Evolutionary conservation across 768 basidiomycete genomes (phyloP), one percentile per base, ranked within the genome.

Genomic region (Stropharia rugosoannulata): DNA sequence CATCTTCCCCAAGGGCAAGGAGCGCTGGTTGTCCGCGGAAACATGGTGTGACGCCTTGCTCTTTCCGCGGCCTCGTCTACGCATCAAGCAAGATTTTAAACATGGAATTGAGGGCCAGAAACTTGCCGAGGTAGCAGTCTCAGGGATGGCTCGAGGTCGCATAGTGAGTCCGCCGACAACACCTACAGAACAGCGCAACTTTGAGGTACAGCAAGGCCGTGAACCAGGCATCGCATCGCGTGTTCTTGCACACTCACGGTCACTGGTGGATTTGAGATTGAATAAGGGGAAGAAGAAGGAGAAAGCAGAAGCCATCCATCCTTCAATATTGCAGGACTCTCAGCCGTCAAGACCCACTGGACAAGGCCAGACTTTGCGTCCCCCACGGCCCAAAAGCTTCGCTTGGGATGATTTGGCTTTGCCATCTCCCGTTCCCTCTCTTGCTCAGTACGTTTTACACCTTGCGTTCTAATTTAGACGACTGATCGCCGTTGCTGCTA

Each of bases 11-110:
- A 83, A 76, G 62, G 74, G 73, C 11, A 81, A 76, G 59, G 84
- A 88, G 29, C 75, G 84, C 5, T 90, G 87, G 87, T 63, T 90
- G 1, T 81, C 84, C 2, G 81, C 88, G 0, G 88, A 91, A 70
- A 84, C 86, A 15, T 90, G 89, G 88, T 93, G 90, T 69, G 89
- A 92, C 59, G 89, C 89, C 0, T 63, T 92, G 8, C 68, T 92
- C 22, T 86, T 91, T 54, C 90, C 90, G 2, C 81, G 88, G 1
- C 90, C 90, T 11, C 77, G 89, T 49, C 80, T 93, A 62, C 82
- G 80, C 64, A 55, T 83, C 56, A 80, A 78, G 59, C 74, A 76
- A 19, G 66, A 66, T 38, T 52, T 61, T 40, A 18, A 53, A 44
- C 55, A 51, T 13, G 46, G 54, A n/a, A 37, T 16, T 19, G 13